phyloP scores from a whole-genome alignment of 192 early-diverging fungal genomes.

The Backusella australiensis region DNA sequence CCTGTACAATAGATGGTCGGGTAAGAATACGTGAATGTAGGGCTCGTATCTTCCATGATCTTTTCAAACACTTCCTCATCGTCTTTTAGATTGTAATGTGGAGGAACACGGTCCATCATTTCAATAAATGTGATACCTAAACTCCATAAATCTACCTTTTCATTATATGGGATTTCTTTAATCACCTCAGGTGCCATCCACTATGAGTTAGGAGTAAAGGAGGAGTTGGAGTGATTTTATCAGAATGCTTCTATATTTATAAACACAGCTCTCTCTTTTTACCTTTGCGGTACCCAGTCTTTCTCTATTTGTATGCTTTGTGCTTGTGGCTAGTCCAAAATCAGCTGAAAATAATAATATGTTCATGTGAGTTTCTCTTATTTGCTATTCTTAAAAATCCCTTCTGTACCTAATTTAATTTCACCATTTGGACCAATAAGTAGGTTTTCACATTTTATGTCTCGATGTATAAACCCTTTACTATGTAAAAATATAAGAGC shows the following conservation, averaged over 20 bases:
- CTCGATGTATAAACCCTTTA: constrained; percentile 36
- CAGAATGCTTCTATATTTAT: not conserved
- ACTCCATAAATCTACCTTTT: constrained; percentile 36
- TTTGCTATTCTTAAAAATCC: not conserved
- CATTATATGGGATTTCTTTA: constrained; percentile 25
- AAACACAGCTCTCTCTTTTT: not conserved
- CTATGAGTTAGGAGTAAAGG: not conserved
- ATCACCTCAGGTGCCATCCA: constrained; percentile 44
- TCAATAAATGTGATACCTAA: constrained; percentile 38
- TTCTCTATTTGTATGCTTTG: constrained; percentile 27
- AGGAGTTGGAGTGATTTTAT: not conserved
- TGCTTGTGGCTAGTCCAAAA: constrained; percentile 32
- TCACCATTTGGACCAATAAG: constrained; percentile 31
- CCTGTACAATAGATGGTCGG: constrained; percentile 28
- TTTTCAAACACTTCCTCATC: constrained; percentile 23
- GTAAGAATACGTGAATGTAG: constrained; percentile 34
- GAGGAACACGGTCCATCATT: constrained; percentile 43
- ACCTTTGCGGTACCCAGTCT: constrained; percentile 38
- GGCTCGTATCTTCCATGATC: constrained; percentile 26
- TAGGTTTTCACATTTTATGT: constrained; percentile 41
- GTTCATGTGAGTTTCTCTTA: not conserved
- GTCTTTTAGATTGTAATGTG: constrained; percentile 29
- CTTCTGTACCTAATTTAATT: constrained; percentile 33
- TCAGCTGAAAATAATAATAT: constrained; percentile 14
- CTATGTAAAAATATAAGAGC: constrained; percentile 31